Base-by-base conservation (phyloP, 805 yeast genomes). In the Cyberlindnera misumaiensis region DNA sequence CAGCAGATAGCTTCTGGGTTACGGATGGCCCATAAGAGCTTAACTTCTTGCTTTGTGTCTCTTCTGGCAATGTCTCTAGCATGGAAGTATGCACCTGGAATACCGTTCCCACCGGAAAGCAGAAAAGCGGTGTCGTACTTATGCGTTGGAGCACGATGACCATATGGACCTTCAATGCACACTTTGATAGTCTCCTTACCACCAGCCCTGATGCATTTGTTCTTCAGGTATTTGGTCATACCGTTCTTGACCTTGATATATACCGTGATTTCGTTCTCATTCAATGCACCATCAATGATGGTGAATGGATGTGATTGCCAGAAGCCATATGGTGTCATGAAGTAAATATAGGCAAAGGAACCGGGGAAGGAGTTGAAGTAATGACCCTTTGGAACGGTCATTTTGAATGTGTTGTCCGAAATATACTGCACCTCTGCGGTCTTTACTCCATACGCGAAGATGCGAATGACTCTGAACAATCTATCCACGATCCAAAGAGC, bases 251-350 rank as follows among this genome's bases (percentile, higher is more conserved):
- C 70, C 51, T 72, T 75, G 49, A 74, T 65, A 46, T 63, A 68
- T 35, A 73, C 59, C 2, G 63, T 58, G 9, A 75, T 51, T 33
- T 60, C 57, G 43, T 64, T 60, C 28, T 62, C 60, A 32, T 62
- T 57, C 2, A 60, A 56, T 6, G 56, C 56, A 4, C 72, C 60
- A 35, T 67, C 67, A 30, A 73, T 61, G 6, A 74, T 57, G 1
- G 89, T 79, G 59, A 84, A 82, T 4, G 90, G 90, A 55, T 83
- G 88, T 4, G 82, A 73, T 55, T 82, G 86, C 78, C 80, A 80
- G 55, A 80, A 76, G 28, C 68, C 59, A 3, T 60, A 52, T 14
- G 71, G 65, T 32, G 72, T 62, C 41, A 79, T 45, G 55, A 82
- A 77, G 59, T 79, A 71, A 28, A 84, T 58, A 49, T 65, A 82